Conservation (phyloP, 176 grass and related monocot genomes). For the Puccinellia tenuiflora region DNA sequence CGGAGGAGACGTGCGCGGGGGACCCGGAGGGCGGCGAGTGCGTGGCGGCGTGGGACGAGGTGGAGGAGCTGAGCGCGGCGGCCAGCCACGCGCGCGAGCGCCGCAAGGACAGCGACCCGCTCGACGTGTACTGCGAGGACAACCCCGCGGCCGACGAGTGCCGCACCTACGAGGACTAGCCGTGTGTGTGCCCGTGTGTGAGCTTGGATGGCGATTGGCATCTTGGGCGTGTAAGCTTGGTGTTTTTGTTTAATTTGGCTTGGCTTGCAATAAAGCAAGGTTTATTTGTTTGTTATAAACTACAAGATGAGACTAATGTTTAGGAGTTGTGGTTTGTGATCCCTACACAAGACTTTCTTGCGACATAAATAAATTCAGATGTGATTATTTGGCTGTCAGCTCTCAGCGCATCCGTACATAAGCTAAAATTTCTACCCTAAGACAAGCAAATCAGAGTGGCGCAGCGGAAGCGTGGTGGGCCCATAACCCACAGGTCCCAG, state of each 20-base stretch:
- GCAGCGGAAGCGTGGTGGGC: slow-evolving; percentile 93
- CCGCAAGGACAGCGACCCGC: slow-evolving; percentile 62
- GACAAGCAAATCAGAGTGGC: slow-evolving; percentile 51
- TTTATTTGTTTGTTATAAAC: slow-evolving; percentile 3
- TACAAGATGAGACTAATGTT: neutral
- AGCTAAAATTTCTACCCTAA: accelerated
- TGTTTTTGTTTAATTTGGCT: slow-evolving; percentile 22
- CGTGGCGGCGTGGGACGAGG: slow-evolving; percentile 92
- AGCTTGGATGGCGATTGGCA: neutral
- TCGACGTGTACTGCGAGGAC: slow-evolving; percentile 86
- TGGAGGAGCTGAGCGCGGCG: slow-evolving; percentile 90
- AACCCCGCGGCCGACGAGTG: slow-evolving; percentile 86
- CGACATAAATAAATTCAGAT: neutral
- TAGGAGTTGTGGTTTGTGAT: slow-evolving; percentile 10
- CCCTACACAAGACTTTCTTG: neutral
- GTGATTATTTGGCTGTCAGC: neutral
- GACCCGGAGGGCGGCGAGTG: slow-evolving; percentile 61
- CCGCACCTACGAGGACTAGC: slow-evolving; percentile 80
- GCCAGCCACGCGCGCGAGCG: slow-evolving; percentile 75
- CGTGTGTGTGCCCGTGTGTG: neutral
- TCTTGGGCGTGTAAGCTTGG: slow-evolving; percentile 13
- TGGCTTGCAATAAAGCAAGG: slow-evolving; percentile 30
- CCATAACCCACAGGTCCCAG: slow-evolving; percentile 95
- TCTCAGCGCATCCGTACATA: too few species aligned
- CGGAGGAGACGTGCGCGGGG: slow-evolving; percentile 68